Conservation (phyloP, 805 yeast species). For the Starmerella bombi region DNA sequence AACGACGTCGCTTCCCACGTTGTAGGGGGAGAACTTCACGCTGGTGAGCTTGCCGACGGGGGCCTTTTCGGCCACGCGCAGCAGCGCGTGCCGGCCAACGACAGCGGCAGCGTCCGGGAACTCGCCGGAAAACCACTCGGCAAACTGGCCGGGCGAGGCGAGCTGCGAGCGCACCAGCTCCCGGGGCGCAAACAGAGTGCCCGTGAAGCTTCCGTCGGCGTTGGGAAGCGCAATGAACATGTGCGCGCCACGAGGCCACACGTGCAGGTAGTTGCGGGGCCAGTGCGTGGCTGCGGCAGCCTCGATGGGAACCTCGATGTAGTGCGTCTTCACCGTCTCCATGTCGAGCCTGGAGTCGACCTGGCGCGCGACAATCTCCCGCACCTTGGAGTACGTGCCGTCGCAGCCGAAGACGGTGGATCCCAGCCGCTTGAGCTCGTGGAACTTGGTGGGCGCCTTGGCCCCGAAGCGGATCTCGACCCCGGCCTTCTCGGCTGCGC, state of each 20-base stretch:
- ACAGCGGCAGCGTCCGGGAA: slow-evolving; percentile 65
- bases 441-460: slow-evolving; percentile 23
- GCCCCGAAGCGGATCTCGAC: slow-evolving; percentile 21
- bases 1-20: slow-evolving; percentile 47
- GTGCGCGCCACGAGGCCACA: slow-evolving; percentile 79
- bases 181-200: slow-evolving; percentile 81
- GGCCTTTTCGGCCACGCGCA: slow-evolving; percentile 37
- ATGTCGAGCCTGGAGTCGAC: slow-evolving; percentile 60
- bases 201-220: slow-evolving; percentile 72
- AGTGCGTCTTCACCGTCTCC: slow-evolving; percentile 71
- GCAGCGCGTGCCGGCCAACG: slow-evolving; percentile 47
- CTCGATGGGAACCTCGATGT: slow-evolving; percentile 68
- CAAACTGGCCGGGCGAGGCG: slow-evolving; percentile 29
- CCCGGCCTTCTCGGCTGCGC: slow-evolving; percentile 43
- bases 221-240: slow-evolving; percentile 90
- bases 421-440: slow-evolving; percentile 5
- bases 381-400: slow-evolving; percentile 65
- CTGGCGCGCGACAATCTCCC: slow-evolving; percentile 52
- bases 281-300: slow-evolving; percentile 25
- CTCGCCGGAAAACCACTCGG: slow-evolving; percentile 41
- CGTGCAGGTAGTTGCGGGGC: slow-evolving; percentile 58
- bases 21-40: slow-evolving; percentile 56
- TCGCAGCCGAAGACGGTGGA: slow-evolving; percentile 64
- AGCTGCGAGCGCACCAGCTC: slow-evolving; percentile 38
- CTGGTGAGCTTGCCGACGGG: slow-evolving; percentile 75